These are phyloP conservation scores for Coprinopsis cinerea DNA, from an alignment of 768 basidiomycete genomes.

Conservation along the genomic window DNA sequence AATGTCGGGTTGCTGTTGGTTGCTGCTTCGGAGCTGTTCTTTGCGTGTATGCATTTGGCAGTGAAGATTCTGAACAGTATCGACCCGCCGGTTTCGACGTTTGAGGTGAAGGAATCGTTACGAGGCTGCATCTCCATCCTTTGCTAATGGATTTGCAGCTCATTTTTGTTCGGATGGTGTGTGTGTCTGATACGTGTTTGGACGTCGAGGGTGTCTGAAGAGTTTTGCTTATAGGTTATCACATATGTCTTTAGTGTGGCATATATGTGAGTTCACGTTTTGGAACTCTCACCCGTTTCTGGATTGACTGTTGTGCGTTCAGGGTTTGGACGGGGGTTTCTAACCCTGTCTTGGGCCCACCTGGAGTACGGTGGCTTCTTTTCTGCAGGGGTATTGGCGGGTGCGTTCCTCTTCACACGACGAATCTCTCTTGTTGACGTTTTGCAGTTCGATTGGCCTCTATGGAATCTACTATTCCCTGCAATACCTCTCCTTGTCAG, in stretches of 20 bases:
- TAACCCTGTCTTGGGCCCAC: constrained; percentile 65
- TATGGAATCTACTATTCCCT: constrained; percentile 68
- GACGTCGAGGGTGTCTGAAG: not conserved
- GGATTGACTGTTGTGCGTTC: not conserved
- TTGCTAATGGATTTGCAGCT: constrained; percentile 7
- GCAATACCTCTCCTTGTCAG: constrained; percentile 70
- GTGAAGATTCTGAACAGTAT: constrained; percentile 20
- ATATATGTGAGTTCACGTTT: constrained; percentile 11
- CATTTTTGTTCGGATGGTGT: constrained; percentile 15
- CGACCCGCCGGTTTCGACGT: constrained; percentile 18
- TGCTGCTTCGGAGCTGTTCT: constrained; percentile 17
- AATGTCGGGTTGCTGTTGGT: constrained; percentile 18
- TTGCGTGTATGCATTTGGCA: constrained; percentile 18
- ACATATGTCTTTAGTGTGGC: constrained; percentile 14
- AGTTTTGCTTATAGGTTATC: constrained; percentile 6
- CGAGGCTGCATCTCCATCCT: not conserved
- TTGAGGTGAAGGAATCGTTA: constrained; percentile 13
- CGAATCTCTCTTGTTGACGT: not conserved
- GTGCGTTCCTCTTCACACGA: not conserved
- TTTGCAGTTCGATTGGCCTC: constrained; percentile 61
- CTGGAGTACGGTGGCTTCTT: constrained; percentile 43
- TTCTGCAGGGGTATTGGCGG: constrained; percentile 1
- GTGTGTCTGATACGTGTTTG: not conserved
- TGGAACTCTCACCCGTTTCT: too few species aligned
- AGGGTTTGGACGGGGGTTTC: constrained; percentile 34